Evolutionary conservation across 2,329 filamentous ascomycete species (phyloP).

Genomic region (Sporothrix sp.): DNA sequence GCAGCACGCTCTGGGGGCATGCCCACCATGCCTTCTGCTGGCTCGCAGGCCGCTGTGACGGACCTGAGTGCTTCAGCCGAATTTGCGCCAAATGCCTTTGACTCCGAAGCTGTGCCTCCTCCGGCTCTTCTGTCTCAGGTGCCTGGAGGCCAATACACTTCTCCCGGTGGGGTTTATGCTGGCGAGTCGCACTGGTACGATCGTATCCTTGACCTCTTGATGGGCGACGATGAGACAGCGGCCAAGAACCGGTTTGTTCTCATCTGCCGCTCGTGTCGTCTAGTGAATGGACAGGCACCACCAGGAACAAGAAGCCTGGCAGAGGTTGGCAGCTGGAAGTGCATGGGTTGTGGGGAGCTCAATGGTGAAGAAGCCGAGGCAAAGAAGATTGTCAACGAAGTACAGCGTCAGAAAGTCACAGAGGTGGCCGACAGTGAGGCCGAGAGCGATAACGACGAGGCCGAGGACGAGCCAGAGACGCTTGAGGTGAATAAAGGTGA

Average conservation of each 20-base stretch:
- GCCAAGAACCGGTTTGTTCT: slow-evolving; percentile 84
- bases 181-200: slow-evolving; percentile 76
- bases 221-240: slow-evolving; percentile 90
- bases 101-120: slow-evolving; percentile 17
- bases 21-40: neutral
- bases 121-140: slow-evolving; percentile 13
- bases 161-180: slow-evolving; percentile 11
- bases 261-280: slow-evolving; percentile 70
- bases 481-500: neutral
- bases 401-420: slow-evolving; percentile 26
- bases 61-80: slow-evolving; percentile 42
- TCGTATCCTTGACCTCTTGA: slow-evolving; percentile 77
- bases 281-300: slow-evolving; percentile 93
- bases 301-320: slow-evolving; percentile 69
- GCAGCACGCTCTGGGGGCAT: neutral
- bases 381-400: slow-evolving; percentile 59
- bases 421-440: neutral
- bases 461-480: neutral
- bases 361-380: slow-evolving; percentile 78
- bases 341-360: slow-evolving; percentile 68
- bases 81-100: slow-evolving; percentile 66
- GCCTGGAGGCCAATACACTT: slow-evolving; percentile 21
- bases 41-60: slow-evolving; percentile 19
- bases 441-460: neutral
- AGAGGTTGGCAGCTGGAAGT: slow-evolving; percentile 81